Base-by-base conservation (phyloP, 305 asterid genomes). In the Withania somnifera region DNA sequence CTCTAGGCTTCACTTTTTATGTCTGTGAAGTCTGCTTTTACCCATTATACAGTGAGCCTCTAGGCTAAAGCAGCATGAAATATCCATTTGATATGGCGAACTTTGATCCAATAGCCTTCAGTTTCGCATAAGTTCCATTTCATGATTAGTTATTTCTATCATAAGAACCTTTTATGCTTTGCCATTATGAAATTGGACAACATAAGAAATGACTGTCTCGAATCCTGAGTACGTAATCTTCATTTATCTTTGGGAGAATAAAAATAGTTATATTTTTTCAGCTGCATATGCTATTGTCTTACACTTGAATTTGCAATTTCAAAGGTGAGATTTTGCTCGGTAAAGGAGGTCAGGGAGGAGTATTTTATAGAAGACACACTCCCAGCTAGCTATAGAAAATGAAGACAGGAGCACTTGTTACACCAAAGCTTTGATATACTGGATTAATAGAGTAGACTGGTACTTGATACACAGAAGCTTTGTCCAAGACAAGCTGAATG, bases 311-410 rank as follows among this genome's bases (percentile, higher is more conserved):
- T 52, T 24, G 10, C 61, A 40, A 22, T 79, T 86, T 45, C 28
- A 32, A 50, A 94, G 98, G 98, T 91, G 86, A 92, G 84, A 83
- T 95, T 93, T 89, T 92, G 98, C 84, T 92, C 94, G 0, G 92
- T 80, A 11, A 86, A 89, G 84, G 87, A 75, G n/a, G 93, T 91
- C 36, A 88, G 75, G 81, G 84, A 92, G 47, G 92, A 91, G 84
- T 92, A 88, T 77, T 94, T 94, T 82, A 89, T 90, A 8, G 79
- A 83, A 53, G 87, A 87, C 34, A 90, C 96, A 34, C 84, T 91
- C 85, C 97, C 98, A 26, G 73, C 81, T 69, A 85, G 19, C 83
- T 88, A 90, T 80, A 87, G 86, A 75, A 51, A 81, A 7, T 88
- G 91, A 93, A 81, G 88, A 66, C 63, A 5, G 24, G 47, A 75